Base-by-base conservation (phyloP, 2,329 filamentous ascomycete species). In the Botryotinia globosa region DNA sequence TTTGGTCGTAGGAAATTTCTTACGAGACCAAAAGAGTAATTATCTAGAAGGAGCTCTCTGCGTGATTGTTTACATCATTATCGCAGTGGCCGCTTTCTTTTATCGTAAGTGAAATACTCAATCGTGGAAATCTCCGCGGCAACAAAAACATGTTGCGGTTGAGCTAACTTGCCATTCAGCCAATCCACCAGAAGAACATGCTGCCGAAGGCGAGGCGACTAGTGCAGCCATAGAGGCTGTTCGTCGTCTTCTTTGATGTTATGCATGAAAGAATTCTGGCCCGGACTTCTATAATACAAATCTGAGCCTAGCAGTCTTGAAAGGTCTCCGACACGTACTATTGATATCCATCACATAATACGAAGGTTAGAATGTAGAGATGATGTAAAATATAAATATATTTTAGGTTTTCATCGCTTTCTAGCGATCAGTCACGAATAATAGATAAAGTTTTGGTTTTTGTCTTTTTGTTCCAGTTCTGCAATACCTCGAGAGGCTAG, bases 11-110 rank as follows among this genome's bases (percentile, higher is more conserved):
- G 94, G 94, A 1, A 93, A 94, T 75, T 97, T 97, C 82, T 83
- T 98, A 70, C 86, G 94, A 62, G 94, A 98, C 80, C 90, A 93
- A 76, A 96, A 96, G 85, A 93, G 90, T 74, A 97, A 97, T 80
- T 98, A 97, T 79, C 87, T 98, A 9, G 94, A 98, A 81, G 94
- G 94, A 3, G 87, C 89, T 34, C 86, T 97, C n/a, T 93, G 93
- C 76, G 88, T 97, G 29, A 87, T 92, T 69, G 84, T 89, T 14
- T 90, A 90, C 77, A 78, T 89, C 42, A 85, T 86, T 25, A 88
- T 90, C 76, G 87, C 87, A 10, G 86, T 87, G 2, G 87, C 86
- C 1, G 87, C 87, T 2, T 87, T 82, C 75, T 88, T 86, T 78
- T 89, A 85, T 75, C 87, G 87, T 6, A 84, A 87, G 70, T 72